phyloP scores from a whole-genome alignment of 2,329 filamentous ascomycete species.

The Aspergillus ibericus region DNA sequence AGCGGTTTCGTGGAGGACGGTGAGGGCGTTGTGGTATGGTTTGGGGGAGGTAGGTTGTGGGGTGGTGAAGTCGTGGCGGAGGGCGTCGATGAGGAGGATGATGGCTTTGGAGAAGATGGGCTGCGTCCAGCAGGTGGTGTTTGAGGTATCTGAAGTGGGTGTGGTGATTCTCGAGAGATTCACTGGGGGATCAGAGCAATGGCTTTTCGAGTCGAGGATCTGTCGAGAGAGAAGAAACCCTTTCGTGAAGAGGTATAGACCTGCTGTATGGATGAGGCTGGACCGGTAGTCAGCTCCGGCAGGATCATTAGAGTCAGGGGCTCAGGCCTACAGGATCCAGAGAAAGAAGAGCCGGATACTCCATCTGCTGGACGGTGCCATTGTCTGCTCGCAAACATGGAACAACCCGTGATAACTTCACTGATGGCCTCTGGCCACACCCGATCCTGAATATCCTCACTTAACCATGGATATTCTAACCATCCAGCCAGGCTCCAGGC shows the following conservation, averaged over 20 bases:
- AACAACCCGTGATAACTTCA: too few relatives aligned
- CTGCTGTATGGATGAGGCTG: background rate
- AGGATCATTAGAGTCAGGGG: background rate
- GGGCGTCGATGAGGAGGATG: conserved; percentile 84
- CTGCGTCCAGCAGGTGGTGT: conserved; percentile 76
- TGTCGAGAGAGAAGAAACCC: conserved; percentile 88
- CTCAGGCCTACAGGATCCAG: background rate
- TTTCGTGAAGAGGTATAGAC: conserved; percentile 71
- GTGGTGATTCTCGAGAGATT: background rate
- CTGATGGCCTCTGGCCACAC: too few relatives aligned
- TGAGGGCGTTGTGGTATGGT: conserved; percentile 82
- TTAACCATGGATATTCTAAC: too few relatives aligned
- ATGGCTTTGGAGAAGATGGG: conserved; percentile 89
- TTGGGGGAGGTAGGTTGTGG: conserved; percentile 56
- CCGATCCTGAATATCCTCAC: too few relatives aligned
- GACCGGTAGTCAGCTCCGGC: background rate
- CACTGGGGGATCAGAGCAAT: conserved; percentile 6
- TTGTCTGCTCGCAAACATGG: background rate
- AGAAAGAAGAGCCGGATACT: background rate
- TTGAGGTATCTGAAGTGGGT: background rate
- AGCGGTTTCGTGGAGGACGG: conserved; percentile 80
- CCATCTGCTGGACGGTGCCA: background rate
- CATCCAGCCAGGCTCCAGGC: too few relatives aligned
- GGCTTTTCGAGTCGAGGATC: conserved; percentile 58
- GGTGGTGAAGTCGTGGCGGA: conserved; percentile 94